phyloP scores from a whole-genome alignment of 768 basidiomycete species.

The Pleurotus tuoliensis region DNA sequence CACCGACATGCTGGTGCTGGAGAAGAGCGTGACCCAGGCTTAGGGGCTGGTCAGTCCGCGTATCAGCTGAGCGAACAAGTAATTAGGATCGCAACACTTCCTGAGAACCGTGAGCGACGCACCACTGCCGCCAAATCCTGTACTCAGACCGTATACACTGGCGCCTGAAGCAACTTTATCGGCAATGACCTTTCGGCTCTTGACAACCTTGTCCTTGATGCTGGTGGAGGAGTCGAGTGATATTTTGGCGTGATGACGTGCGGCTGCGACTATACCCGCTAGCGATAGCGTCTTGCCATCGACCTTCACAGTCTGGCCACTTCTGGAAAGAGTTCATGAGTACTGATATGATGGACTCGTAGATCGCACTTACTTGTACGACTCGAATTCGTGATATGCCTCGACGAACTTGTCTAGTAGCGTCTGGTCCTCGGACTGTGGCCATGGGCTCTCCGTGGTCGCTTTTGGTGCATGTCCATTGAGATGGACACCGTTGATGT shows the following conservation, averaged over 20 bases:
- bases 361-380: slow-evolving; percentile 42
- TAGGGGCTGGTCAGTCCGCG: slow-evolving; percentile 70
- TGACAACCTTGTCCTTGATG: slow-evolving; percentile 50
- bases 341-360: background rate
- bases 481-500: background rate
- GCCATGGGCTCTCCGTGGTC: background rate
- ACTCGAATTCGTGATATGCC: slow-evolving; percentile 48
- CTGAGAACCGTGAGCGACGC: slow-evolving; percentile 13
- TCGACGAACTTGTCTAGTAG: slow-evolving; percentile 36
- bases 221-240: slow-evolving; percentile 33
- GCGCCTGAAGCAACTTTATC: slow-evolving; percentile 64
- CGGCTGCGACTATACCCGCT: slow-evolving; percentile 62
- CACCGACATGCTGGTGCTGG: slow-evolving; percentile 78
- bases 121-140: slow-evolving; percentile 77
- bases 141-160: slow-evolving; percentile 80
- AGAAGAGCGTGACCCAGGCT: slow-evolving; percentile 79
- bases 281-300: slow-evolving; percentile 65
- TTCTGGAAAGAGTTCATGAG: slow-evolving; percentile 25
- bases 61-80: slow-evolving; percentile 41
- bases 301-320: slow-evolving; percentile 51
- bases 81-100: background rate
- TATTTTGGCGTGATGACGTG: slow-evolving; percentile 50
- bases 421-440: background rate
- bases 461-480: background rate
- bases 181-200: slow-evolving; percentile 63